Evolutionary conservation across 2,329 filamentous ascomycete genomes (phyloP), one percentile per base, ranked within the genome.

Genomic region (Lecanoromycetidae sp.): DNA sequence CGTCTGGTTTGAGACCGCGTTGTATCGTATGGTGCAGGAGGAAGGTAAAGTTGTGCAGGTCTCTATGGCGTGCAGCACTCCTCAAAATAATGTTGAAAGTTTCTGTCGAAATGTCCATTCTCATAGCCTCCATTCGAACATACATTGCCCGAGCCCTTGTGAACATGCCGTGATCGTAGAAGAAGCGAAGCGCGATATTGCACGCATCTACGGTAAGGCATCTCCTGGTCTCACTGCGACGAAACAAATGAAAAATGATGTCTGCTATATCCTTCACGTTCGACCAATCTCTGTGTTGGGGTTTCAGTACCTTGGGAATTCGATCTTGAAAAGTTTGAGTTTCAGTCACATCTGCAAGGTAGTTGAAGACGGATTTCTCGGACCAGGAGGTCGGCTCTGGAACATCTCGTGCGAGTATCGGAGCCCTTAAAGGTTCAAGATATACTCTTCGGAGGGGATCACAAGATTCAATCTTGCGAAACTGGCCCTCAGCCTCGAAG

Each of bases 11-110:
- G 40, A 71, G 54, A 1, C 61, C 55, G 43, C 60, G 51, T 40
- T 57, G 53, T 23, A 60, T 50, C 68, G 72, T 71, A 10, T 58
- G 49, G 20, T 56, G 44, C 15, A 72, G 51, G 17, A 68, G 55
- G 22, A 57, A 56, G 6, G 58, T 59, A 43, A 71, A 71, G 13
- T 57, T 57, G 10, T 51, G 53, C n/a, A 67, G 53, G 54, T 71
- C 61, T 41, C 63, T 61, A 19, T 55, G 56, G 40, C 57, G 57
- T 10, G 67, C 67, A 22, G 63, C 59, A 19, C 57, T 57, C 34
- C 57, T 55, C 32, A 73, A 53, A 41, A 72, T 55, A 36, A 70
- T 65, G 41, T 71, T 71, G 53, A 65, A 70, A 5, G 65, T 67
- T 32, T 67, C 63, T 4, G 61, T 57, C 2, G 62, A 27, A 23